Conservation (phyloP, 2,329 filamentous ascomycete genomes). For the Apiospora rasikravindrae region DNA sequence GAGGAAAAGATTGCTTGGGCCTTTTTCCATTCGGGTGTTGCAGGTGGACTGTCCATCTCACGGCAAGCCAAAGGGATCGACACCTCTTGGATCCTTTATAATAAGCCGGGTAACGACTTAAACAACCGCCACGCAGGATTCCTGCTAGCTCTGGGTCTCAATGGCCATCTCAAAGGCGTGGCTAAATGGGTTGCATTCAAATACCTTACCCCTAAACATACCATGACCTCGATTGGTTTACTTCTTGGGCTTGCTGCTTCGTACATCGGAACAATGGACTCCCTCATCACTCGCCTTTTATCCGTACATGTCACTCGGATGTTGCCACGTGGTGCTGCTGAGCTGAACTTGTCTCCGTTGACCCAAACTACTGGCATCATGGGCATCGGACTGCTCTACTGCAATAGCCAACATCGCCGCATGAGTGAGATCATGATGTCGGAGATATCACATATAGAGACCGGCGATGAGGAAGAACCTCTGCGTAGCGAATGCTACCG, state of each 20-base stretch:
- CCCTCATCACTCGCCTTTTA: slow-evolving; percentile 86
- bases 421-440: slow-evolving; percentile 99
- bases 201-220: slow-evolving; percentile 98
- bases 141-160: slow-evolving; percentile 85
- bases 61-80: slow-evolving; percentile 91
- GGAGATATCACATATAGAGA: slow-evolving; percentile 87
- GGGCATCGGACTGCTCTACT: slow-evolving; percentile 95
- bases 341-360: slow-evolving; percentile 89
- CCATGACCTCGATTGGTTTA: slow-evolving; percentile 98
- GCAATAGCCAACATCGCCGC: slow-evolving; percentile 91
- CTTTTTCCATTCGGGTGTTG: slow-evolving; percentile 95
- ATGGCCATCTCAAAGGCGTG: slow-evolving; percentile 90
- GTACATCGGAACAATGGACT: slow-evolving; percentile 97
- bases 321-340: slow-evolving; percentile 88
- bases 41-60: slow-evolving; percentile 91
- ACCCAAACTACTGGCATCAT: slow-evolving; percentile 97
- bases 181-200: slow-evolving; percentile 99
- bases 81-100: slow-evolving; percentile 98
- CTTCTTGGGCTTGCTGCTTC: slow-evolving; percentile 90
- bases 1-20: slow-evolving; percentile 99
- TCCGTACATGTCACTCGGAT: slow-evolving; percentile 97
- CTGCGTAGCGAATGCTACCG: slow-evolving; percentile 95
- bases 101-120: slow-evolving; percentile 84
- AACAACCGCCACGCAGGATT: slow-evolving; percentile 98
- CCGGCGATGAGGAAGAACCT: slow-evolving; percentile 81